Conservation (phyloP, 2,329 filamentous ascomycete species). For the Ophiostoma sp. region DNA sequence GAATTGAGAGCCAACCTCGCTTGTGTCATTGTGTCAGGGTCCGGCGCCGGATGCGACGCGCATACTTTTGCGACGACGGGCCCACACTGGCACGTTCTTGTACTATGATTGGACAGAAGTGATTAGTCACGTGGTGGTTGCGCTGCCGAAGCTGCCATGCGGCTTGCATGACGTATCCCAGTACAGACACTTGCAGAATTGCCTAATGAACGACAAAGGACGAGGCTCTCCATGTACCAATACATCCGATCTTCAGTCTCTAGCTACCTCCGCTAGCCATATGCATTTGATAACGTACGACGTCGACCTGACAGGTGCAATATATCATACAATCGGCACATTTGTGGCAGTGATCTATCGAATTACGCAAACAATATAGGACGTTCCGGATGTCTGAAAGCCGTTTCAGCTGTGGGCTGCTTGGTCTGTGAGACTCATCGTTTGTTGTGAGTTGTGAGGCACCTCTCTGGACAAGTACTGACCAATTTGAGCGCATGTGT, state of each 20-base stretch:
- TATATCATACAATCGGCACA: too few relatives aligned
- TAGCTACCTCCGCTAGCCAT: not conserved
- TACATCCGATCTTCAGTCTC: not conserved
- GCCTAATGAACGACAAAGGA: not conserved
- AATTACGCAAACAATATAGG: too few relatives aligned
- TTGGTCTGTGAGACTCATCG: too few relatives aligned
- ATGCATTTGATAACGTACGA: not conserved
- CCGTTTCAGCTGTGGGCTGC: not conserved
- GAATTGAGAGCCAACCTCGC: not conserved
- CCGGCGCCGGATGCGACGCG: slow-evolving; percentile 7
- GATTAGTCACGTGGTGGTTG: not conserved
- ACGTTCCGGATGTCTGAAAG: not conserved
- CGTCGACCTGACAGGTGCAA: not conserved
- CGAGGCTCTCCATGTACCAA: slow-evolving; percentile 5
- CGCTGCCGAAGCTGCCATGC: not conserved
- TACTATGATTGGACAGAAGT: not conserved
- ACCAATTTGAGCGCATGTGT: too few relatives aligned
- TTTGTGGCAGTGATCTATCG: too few relatives aligned
- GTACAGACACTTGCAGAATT: slow-evolving; percentile 9
- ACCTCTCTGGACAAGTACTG: too few relatives aligned
- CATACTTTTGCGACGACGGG: slow-evolving; percentile 6
- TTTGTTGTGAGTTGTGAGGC: too few relatives aligned
- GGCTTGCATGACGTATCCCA: slow-evolving; percentile 11
- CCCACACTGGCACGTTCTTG: not conserved
- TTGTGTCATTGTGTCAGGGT: slow-evolving; percentile 7